These are phyloP conservation scores for Arachnomyces sp. DNA, from an alignment of 2,329 filamentous ascomycete species.

Conservation along the genomic window DNA sequence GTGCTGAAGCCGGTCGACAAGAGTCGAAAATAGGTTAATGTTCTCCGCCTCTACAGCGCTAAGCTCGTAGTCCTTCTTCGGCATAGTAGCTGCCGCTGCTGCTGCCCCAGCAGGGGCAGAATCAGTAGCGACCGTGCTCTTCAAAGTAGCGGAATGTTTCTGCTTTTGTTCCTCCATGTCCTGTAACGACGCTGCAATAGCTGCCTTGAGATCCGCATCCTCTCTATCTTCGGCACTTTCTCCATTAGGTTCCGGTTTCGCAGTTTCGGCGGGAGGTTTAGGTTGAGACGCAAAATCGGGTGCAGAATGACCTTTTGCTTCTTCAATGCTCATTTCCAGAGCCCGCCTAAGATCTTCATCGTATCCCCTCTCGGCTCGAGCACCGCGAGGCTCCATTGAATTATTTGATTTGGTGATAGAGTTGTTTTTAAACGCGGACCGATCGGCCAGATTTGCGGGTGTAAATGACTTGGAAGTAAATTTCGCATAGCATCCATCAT, in stretches of 20 bases:
- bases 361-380: constrained; percentile 79
- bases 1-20: constrained; percentile 89
- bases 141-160: constrained; percentile 72
- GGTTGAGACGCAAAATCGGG: constrained; percentile 63
- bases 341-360: constrained; percentile 93
- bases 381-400: constrained; percentile 83
- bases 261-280: constrained; percentile 30
- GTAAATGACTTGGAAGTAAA: constrained; percentile 61
- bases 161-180: constrained; percentile 99
- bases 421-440: constrained; percentile 37
- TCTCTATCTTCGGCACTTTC: constrained; percentile 61
- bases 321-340: constrained; percentile 92
- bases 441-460: constrained; percentile 33
- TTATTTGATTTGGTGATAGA: constrained; percentile 57
- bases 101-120: constrained; percentile 42
- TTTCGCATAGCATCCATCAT: constrained; percentile 90
- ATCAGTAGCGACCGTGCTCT: constrained; percentile 60
- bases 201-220: constrained; percentile 85
- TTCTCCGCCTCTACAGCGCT: constrained; percentile 92
- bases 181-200: constrained; percentile 85
- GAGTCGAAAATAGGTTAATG: constrained; percentile 87
- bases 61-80: constrained; percentile 90
- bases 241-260: constrained; percentile 36
- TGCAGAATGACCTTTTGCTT: constrained; percentile 66
- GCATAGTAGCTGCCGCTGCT: constrained; percentile 40